Percentiles rank a stretch among this genome's conserved stretches.
phyloP scores from a whole-genome alignment of 83 land plant species.

The Picea abies region DNA sequence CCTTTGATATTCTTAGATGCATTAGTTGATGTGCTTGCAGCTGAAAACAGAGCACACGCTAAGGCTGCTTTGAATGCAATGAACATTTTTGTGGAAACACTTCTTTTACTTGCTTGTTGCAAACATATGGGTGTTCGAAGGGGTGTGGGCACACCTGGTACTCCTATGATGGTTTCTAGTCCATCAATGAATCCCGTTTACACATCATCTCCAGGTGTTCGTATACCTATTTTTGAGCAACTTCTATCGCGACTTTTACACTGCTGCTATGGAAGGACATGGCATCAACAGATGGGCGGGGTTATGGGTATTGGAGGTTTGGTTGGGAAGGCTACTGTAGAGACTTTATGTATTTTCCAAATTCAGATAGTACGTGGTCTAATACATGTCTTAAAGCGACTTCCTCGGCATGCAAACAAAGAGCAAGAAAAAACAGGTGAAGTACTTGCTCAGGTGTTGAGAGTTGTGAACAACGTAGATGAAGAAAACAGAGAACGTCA shows the following conservation, averaged over 20 bases:
- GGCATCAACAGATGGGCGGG: slow-evolving; percentile 99
- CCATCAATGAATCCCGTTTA: slow-evolving; percentile 97
- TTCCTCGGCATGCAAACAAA: slow-evolving; percentile 91
- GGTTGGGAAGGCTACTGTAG: slow-evolving; percentile 97
- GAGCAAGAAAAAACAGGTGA: slow-evolving; percentile 99
- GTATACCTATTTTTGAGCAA: slow-evolving; percentile 96
- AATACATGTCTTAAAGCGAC: slow-evolving; percentile 86
- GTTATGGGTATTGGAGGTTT: slow-evolving; percentile 99
- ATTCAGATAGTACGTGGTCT: slow-evolving; percentile 87
- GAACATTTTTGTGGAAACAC: slow-evolving; percentile 86
- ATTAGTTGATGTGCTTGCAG: slow-evolving; percentile 88
- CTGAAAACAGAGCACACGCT: slow-evolving; percentile 91
- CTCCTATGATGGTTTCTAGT: slow-evolving; percentile 97
- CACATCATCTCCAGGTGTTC: slow-evolving; percentile 94
- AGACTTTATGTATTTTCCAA: slow-evolving; percentile 89
- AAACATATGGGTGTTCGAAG: slow-evolving; percentile 78
- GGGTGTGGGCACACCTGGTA: slow-evolving; percentile 78
- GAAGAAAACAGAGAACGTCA: slow-evolving; percentile 90
- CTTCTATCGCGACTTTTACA: slow-evolving; percentile 96
- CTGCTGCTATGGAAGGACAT: slow-evolving; percentile 96
- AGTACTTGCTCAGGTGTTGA: slow-evolving; percentile 94
- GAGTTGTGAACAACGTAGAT: slow-evolving; percentile 97
- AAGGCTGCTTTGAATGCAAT: slow-evolving; percentile 92
- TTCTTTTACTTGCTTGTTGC: slow-evolving; percentile 82
- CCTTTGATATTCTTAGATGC: slow-evolving; percentile 97